Percentiles rank a stretch among this genome's conserved stretches.
phyloP scores from a whole-genome alignment of 345 rosid species.

The Brassica cretica region DNA sequence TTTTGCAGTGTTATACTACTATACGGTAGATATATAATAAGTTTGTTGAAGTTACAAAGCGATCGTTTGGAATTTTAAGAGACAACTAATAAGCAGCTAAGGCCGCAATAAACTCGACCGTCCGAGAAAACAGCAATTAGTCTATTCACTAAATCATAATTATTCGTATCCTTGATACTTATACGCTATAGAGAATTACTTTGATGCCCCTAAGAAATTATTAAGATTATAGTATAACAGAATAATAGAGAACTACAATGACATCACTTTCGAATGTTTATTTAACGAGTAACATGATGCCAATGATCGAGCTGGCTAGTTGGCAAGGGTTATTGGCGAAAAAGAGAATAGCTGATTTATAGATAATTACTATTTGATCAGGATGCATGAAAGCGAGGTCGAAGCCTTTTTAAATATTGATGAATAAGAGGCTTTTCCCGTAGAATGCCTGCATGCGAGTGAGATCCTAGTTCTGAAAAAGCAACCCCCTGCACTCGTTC shows the following conservation, averaged over 20 bases:
- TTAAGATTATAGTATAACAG: background rate
- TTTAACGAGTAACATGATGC: slow-evolving; percentile 8
- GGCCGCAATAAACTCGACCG: slow-evolving; percentile 17
- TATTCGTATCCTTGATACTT: slow-evolving; percentile 14
- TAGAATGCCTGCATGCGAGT: background rate
- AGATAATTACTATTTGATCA: too few relatives aligned
- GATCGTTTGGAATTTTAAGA: slow-evolving; percentile 10
- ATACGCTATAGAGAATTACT: background rate
- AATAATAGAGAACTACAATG: background rate
- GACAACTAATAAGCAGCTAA: slow-evolving; percentile 37
- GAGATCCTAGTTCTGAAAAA: background rate
- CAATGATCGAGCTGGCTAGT: background rate
- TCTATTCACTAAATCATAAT: slow-evolving; percentile 6
- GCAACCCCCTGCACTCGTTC: background rate
- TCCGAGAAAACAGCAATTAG: slow-evolving; percentile 10
- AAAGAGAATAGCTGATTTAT: background rate
- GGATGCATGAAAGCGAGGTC: too few relatives aligned
- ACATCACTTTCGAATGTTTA: slow-evolving; percentile 7
- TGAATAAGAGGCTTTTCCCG: background rate
- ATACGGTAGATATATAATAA: background rate
- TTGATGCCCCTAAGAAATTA: slow-evolving; percentile 10
- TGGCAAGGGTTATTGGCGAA: background rate
- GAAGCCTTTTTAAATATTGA: too few relatives aligned
- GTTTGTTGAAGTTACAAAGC: background rate
- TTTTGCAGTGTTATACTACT: background rate